Percentiles rank a stretch among this genome's conserved stretches.
phyloP scores from a whole-genome alignment of 805 yeast genomes.

The Komagataella kurtzmanii region DNA sequence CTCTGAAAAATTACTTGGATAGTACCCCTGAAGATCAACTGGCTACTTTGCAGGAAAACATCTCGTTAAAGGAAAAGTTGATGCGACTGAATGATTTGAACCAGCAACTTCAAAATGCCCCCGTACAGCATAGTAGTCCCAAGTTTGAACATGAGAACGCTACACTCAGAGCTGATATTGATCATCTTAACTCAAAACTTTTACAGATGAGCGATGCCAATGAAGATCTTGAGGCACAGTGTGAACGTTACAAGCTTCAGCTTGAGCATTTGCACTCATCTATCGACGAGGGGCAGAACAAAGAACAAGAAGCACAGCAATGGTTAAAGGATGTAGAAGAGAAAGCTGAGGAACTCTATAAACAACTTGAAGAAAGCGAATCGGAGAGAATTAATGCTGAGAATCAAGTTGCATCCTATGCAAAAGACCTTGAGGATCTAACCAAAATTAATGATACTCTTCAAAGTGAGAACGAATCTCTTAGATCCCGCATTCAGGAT shows the following conservation, averaged over 20 bases:
- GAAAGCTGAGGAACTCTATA: not conserved
- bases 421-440: not conserved
- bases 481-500: not conserved
- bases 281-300: not conserved
- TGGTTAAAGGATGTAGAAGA: not conserved
- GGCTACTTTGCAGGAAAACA: not conserved
- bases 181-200: slow-evolving; percentile 34
- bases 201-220: slow-evolving; percentile 43
- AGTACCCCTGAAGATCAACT: not conserved
- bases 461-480: not conserved
- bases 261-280: not conserved
- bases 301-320: not conserved
- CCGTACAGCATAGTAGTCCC: not conserved
- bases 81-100: not conserved
- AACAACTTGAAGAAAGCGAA: not conserved
- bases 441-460: not conserved
- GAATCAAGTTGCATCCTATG: not conserved
- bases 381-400: not conserved
- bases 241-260: not conserved
- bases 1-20: not conserved
- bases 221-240: slow-evolving; percentile 10
- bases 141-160: not conserved
- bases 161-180: not conserved
- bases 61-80: not conserved
- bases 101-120: not conserved